Percentiles rank a stretch among this genome's conserved stretches.
phyloP scores from a whole-genome alignment of 1,139 yeast genomes.

The Kodamaea ohmeri region DNA sequence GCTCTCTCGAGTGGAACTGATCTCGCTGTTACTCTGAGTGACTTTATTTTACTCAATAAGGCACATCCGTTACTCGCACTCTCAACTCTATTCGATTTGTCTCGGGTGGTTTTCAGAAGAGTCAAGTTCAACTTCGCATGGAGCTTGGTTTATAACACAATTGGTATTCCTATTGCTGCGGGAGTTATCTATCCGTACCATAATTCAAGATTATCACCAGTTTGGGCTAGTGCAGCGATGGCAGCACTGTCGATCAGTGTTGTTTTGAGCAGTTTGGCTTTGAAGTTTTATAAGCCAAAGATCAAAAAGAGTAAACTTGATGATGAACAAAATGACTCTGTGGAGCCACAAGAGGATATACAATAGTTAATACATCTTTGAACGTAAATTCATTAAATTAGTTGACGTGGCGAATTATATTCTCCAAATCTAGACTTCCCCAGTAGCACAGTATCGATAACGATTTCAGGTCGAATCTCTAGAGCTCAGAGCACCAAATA shows the following conservation, averaged over 20 bases:
- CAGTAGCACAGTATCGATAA: background rate
- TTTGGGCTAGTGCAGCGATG: constrained; percentile 70
- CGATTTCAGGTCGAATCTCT: background rate
- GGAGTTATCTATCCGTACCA: constrained; percentile 59
- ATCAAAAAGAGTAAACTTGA: constrained; percentile 19
- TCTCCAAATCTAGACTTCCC: no score
- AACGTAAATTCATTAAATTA: constrained; percentile 3
- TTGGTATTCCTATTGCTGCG: constrained; percentile 62
- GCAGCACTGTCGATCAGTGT: constrained; percentile 61
- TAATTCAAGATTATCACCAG: constrained; percentile 53
- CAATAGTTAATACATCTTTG: background rate
- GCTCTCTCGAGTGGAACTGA: constrained; percentile 61
- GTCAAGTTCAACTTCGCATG: constrained; percentile 57
- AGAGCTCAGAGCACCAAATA: constrained; percentile 25
- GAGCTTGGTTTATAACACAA: constrained; percentile 51
- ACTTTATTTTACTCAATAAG: constrained; percentile 51
- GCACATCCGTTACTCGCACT: constrained; percentile 47
- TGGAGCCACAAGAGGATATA: constrained; percentile 4
- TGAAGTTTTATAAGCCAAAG: constrained; percentile 46
- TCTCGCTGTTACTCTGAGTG: constrained; percentile 56
- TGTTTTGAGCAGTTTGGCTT: constrained; percentile 52
- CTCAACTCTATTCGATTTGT: constrained; percentile 45
- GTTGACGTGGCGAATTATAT: background rate
- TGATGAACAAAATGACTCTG: constrained; percentile 1
- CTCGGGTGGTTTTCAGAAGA: constrained; percentile 43